These are phyloP conservation scores for Elsinoe perseae DNA, from an alignment of 2,329 filamentous ascomycete genomes.

Conservation along the genomic window DNA sequence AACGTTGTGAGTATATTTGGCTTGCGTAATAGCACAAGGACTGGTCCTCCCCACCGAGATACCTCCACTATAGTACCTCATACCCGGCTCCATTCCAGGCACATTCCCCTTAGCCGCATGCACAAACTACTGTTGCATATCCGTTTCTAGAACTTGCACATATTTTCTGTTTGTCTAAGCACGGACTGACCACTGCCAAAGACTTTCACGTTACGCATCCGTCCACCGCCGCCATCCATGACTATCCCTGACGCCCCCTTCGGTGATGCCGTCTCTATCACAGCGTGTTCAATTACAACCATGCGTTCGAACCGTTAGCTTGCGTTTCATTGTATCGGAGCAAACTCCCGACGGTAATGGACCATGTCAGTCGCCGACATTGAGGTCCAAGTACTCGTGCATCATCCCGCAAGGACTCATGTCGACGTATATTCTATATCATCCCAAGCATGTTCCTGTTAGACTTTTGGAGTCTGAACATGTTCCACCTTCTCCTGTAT, in stretches of 20 bases:
- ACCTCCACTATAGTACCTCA: not conserved
- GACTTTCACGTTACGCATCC: not conserved
- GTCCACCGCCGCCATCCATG: not conserved
- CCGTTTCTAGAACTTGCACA: not conserved
- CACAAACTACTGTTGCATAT: not conserved
- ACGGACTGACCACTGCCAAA: not conserved
- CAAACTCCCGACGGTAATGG: not conserved
- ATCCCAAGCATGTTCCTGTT: not conserved
- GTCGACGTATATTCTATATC: not conserved
- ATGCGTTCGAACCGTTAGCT: not conserved
- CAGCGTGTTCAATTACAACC: not conserved
- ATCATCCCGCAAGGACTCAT: not conserved
- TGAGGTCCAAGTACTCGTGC: not conserved
- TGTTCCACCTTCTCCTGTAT: not conserved
- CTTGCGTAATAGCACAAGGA: too few species aligned
- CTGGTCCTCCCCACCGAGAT: too few species aligned
- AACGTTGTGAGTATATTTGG: too few species aligned
- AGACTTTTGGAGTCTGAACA: not conserved
- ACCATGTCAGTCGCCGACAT: not conserved
- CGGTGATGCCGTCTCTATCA: not conserved
- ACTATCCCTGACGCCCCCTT: not conserved
- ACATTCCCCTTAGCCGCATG: too few species aligned
- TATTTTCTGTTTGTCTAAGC: not conserved
- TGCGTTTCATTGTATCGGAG: not conserved
- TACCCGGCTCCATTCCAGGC: not conserved